phyloP scores from a whole-genome alignment of 1,284 basidiomycete genomes.

The Mrakiaceae sp. region DNA sequence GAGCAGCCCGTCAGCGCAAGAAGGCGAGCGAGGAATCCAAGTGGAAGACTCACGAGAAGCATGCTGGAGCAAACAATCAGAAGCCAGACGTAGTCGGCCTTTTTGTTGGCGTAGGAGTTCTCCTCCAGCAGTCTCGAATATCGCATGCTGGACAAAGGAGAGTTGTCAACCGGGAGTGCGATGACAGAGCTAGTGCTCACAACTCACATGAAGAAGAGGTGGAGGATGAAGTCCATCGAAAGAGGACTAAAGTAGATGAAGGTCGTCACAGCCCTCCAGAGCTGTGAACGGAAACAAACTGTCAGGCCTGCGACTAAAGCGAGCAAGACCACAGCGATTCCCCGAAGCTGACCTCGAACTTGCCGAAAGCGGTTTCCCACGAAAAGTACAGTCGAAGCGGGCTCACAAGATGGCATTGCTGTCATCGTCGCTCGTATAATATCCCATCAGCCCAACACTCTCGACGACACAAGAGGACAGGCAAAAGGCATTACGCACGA shows the following conservation, averaged over 20 bases:
- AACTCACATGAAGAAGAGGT: conserved; percentile 92
- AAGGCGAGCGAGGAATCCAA: not conserved
- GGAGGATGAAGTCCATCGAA: conserved; percentile 89
- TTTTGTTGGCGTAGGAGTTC: conserved; percentile 79
- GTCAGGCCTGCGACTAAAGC: conserved; percentile 5
- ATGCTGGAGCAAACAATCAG: conserved; percentile 66
- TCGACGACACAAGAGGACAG: not conserved
- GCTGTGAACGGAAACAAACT: conserved; percentile 38
- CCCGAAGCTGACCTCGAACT: conserved; percentile 51
- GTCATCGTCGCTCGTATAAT: not conserved
- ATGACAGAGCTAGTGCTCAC: no score
- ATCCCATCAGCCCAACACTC: no score
- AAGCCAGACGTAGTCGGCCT: conserved; percentile 90
- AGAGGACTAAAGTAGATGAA: conserved; percentile 95
- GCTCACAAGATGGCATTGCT: conserved; percentile 87
- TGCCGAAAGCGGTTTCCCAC: conserved; percentile 66
- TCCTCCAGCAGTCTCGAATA: conserved; percentile 94
- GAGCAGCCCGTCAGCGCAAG: not conserved
- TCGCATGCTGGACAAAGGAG: conserved; percentile 55
- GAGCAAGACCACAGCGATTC: conserved; percentile 15
- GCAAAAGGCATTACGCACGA: conserved; percentile 46
- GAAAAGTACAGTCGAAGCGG: conserved; percentile 88
- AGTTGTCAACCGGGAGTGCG: not conserved
- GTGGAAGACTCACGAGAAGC: conserved; percentile 55
- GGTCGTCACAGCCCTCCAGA: conserved; percentile 78